Evolutionary conservation across 352 stramenopile species (phyloP), one percentile per base, ranked within the genome.

Genomic region (Blastocystis sp.): DNA sequence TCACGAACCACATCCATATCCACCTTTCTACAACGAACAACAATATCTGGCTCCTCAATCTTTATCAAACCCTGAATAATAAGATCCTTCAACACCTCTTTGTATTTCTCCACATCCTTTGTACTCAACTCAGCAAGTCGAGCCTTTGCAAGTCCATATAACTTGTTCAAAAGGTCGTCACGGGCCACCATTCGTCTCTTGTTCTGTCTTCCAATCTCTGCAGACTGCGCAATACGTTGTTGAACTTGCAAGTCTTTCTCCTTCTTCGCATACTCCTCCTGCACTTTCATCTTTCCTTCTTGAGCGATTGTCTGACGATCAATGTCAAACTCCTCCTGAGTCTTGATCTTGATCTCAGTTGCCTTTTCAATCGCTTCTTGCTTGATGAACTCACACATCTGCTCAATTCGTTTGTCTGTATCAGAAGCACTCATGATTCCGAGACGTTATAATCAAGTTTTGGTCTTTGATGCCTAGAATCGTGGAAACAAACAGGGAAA

Each of bases 321-420:
- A 89, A 98, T 91, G 91, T 98, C 98, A 90, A 98, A 98, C 91
- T 98, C 96, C 88, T 98, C 94, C 90, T 98, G 94, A 51, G 95
- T 98, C 93, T 97, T 97, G 66, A 98, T 95, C 89, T 94, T 93
- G 89, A 98, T 98, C 92, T 98, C 96, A 87, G 98, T 98, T 74
- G 95, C 95, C 92, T 98, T 98, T 91, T 98, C 96, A 88, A 98
- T 95, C 63, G 96, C 96, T 91, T 98, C 96, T 92, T 98, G 95
- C 88, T 98, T 92, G 91, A 98, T 98, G 91, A 98, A 98, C 89
- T 98, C 98, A 88, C 95, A 94, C 94, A 97, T 97, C 91, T 97
- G 94, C 88, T 95, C 93, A 90, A 97, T 97, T 90, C 93, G 92
- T 81, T 92, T 69, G 27, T 69, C 27, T 16, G 59, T 69, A 69